phyloP scores from a whole-genome alignment of 2,329 filamentous ascomycete species.

The Cladophialophora chaetospira region DNA sequence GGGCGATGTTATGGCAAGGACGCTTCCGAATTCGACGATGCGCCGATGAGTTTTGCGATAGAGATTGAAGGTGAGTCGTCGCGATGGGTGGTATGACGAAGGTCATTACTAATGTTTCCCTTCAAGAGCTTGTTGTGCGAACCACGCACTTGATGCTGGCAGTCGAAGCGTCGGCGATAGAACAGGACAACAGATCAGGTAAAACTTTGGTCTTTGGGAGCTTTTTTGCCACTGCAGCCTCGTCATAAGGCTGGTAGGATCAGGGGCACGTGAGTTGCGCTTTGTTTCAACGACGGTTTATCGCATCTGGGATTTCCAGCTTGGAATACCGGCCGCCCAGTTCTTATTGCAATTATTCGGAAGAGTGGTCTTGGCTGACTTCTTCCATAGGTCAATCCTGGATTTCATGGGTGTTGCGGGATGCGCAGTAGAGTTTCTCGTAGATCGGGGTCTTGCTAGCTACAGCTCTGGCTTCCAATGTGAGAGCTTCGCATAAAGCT shows the following conservation, averaged over 20 bases:
- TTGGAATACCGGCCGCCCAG: not conserved
- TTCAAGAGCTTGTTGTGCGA: conserved; percentile 67
- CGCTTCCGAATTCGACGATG: conserved; percentile 53
- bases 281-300: not conserved
- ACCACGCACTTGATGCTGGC: conserved; percentile 65
- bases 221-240: conserved; percentile 32
- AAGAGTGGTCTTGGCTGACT: conserved; percentile 3
- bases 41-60: conserved; percentile 69
- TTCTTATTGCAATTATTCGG: too few relatives aligned
- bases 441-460: not conserved
- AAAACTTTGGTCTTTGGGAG: conserved; percentile 60
- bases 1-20: conserved; percentile 30
- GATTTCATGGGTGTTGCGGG: conserved; percentile 14
- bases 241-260: conserved; percentile 29
- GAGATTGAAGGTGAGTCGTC: conserved; percentile 67
- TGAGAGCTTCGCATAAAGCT: too few relatives aligned
- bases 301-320: not conserved
- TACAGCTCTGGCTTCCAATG: not conserved
- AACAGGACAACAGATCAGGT: conserved; percentile 62
- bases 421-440: not conserved
- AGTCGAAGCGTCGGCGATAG: conserved; percentile 64
- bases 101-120: not conserved
- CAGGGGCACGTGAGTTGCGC: conserved; percentile 1
- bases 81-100: too few relatives aligned
- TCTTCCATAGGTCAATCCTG: conserved; percentile 12